phyloP scores from a whole-genome alignment of 169 alveolate species.

The Condylostoma magnum region DNA sequence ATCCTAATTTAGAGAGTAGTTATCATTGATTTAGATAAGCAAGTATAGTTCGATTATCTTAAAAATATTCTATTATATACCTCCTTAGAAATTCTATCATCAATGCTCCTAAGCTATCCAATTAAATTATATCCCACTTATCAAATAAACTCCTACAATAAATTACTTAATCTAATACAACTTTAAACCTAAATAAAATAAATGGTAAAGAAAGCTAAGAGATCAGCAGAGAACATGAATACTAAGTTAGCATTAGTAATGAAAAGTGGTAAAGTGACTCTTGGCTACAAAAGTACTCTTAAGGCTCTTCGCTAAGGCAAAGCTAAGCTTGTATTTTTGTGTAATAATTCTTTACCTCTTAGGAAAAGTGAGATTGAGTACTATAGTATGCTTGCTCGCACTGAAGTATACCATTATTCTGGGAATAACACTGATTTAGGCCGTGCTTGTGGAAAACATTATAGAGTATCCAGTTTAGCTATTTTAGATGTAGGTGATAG shows the following conservation, averaged over 20 bases:
- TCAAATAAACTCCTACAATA: too few relatives aligned
- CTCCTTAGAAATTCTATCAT: too few relatives aligned
- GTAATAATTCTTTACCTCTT: slow-evolving; percentile 79
- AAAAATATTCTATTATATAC: too few relatives aligned
- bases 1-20: too few relatives aligned
- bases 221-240: slow-evolving; percentile 63
- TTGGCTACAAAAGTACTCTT: slow-evolving; percentile 78
- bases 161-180: too few relatives aligned
- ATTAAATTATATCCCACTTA: too few relatives aligned
- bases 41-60: too few relatives aligned
- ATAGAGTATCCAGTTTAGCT: slow-evolving; percentile 75
- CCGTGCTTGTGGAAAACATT: slow-evolving; percentile 81
- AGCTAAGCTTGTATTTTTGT: slow-evolving; percentile 72
- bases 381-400: slow-evolving; percentile 76
- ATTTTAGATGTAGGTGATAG: slow-evolving; percentile 84
- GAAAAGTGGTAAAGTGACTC: slow-evolving; percentile 72
- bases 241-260: slow-evolving; percentile 78
- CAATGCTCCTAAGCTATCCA: too few relatives aligned
- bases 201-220: slow-evolving; percentile 53
- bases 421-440: slow-evolving; percentile 87
- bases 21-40: too few relatives aligned
- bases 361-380: slow-evolving; percentile 83
- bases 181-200: too few relatives aligned
- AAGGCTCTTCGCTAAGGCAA: slow-evolving; percentile 79
- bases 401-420: slow-evolving; percentile 71